phyloP scores from a whole-genome alignment of 768 basidiomycete genomes.

The Collybia sp. region DNA sequence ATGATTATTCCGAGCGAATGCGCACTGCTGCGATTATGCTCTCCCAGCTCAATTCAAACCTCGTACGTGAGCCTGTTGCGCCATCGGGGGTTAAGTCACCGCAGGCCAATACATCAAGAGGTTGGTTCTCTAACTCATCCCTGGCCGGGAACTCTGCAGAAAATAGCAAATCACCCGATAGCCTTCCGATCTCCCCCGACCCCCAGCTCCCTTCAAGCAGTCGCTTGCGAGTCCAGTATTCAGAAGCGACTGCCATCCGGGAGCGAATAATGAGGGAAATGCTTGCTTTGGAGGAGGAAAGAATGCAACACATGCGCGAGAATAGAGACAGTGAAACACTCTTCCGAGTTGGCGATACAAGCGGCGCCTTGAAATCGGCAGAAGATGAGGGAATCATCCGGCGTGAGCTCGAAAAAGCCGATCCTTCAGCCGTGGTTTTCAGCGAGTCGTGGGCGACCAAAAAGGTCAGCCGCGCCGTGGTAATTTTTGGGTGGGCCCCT shows the following conservation, averaged over 20 bases:
- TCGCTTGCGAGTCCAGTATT: conserved; percentile 71
- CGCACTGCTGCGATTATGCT: conserved; percentile 98
- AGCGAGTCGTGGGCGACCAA: conserved; percentile 94
- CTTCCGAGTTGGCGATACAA: conserved; percentile 49
- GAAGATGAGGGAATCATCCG: conserved; percentile 95
- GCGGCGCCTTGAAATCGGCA: conserved; percentile 54
- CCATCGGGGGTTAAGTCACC: conserved; percentile 4
- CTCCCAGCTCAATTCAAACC: conserved; percentile 86
- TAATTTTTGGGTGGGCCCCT: neutral
- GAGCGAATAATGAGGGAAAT: conserved; percentile 99
- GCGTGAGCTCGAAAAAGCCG: conserved; percentile 88
- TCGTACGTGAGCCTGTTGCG: conserved; percentile 50
- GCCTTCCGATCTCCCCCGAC: conserved; percentile 10
- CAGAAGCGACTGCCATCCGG: conserved; percentile 87
- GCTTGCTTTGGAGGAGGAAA: conserved; percentile 93
- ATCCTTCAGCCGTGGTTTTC: conserved; percentile 94
- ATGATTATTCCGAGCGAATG: conserved; percentile 99
- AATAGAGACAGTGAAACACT: conserved; percentile 63
- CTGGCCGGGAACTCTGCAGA: conserved; percentile 35
- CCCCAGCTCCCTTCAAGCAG: conserved; percentile 25
- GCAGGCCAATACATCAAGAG: conserved; percentile 8
- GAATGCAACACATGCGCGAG: conserved; percentile 89
- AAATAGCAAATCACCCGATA: conserved; percentile 11
- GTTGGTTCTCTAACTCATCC: conserved; percentile 52
- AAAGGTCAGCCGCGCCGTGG: conserved; percentile 50